A percentile compares a stretch with the other conserved stretches of the same genome.
Evolutionary conservation across 2,329 filamentous ascomycete species (phyloP).

Genomic region (Salinomyces thailandicus): DNA sequence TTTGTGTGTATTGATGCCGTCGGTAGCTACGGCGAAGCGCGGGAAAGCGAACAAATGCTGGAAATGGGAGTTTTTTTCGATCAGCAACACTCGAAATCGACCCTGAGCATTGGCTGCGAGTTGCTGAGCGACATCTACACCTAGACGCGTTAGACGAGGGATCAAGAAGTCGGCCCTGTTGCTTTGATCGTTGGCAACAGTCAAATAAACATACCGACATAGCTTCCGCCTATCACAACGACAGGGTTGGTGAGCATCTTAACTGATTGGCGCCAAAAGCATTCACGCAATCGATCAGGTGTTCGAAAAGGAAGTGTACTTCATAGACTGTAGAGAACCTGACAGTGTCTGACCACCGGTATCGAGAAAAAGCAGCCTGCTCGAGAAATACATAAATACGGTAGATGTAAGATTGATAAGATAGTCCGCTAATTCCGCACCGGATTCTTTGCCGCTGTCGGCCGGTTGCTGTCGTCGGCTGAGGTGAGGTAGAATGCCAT

Average conservation of each 20-base stretch:
- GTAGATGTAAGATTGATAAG: slow-evolving; percentile 1
- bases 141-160: too few relatives aligned
- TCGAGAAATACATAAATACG: too few relatives aligned
- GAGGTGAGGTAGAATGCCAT: not conserved
- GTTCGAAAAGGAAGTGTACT: too few relatives aligned
- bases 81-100: slow-evolving; percentile 3
- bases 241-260: slow-evolving; percentile 2
- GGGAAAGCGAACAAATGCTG: slow-evolving; percentile 6
- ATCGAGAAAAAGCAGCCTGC: not conserved
- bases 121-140: slow-evolving; percentile 1
- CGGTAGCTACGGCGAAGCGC: slow-evolving; percentile 2
- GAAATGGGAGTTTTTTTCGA: slow-evolving; percentile 6
- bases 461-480: too few relatives aligned
- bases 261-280: not conserved
- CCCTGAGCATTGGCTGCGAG: slow-evolving; percentile 1
- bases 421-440: not conserved
- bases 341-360: not conserved
- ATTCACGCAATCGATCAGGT: not conserved
- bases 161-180: too few relatives aligned
- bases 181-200: not conserved
- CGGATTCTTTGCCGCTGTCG: not conserved
- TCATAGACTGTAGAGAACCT: too few relatives aligned
- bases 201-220: slow-evolving; percentile 1
- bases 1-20: slow-evolving; percentile 5
- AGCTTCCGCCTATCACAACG: slow-evolving; percentile 4